Percentiles rank a stretch among this genome's conserved stretches.
These are phyloP conservation scores for Eremochloa ophiuroides DNA, from an alignment of 176 grass and related monocot species.

Conservation along the genomic window DNA sequence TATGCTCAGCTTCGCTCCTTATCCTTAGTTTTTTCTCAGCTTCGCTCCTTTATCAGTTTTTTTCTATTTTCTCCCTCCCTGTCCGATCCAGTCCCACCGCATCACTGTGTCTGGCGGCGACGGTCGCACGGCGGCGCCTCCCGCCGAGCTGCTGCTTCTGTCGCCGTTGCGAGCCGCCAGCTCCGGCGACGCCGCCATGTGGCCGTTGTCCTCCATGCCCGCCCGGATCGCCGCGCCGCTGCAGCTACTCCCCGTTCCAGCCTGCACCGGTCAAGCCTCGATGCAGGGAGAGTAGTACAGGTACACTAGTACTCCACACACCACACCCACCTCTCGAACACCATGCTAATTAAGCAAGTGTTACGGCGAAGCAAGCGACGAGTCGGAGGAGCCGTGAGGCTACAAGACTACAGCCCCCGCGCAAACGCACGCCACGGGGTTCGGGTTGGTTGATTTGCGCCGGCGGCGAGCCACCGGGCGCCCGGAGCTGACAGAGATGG, in stretches of 20 bases:
- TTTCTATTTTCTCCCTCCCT: no score
- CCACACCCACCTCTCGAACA: not conserved
- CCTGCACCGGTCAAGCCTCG: not conserved
- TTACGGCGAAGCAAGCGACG: not conserved
- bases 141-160: slow-evolving; percentile 1
- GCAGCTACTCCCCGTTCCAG: not conserved
- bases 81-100: no score
- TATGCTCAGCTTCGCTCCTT: no score
- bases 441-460: not conserved
- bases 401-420: not conserved
- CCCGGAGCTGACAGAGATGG: not conserved
- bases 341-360: not conserved
- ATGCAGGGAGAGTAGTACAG: not conserved
- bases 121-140: not conserved
- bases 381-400: no score
- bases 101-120: slow-evolving; percentile 38
- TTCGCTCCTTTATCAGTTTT: no score
- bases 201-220: slow-evolving; percentile 82
- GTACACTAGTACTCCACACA: not conserved
- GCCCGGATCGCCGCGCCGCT: not conserved
- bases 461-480: not conserved
- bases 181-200: slow-evolving; percentile 20
- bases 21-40: no score
- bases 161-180: not conserved
- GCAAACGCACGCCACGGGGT: not conserved